Evolutionary conservation across 768 basidiomycete genomes (phyloP), one percentile per base, ranked within the genome.

Genomic region (Candolleomyces eurysporus): DNA sequence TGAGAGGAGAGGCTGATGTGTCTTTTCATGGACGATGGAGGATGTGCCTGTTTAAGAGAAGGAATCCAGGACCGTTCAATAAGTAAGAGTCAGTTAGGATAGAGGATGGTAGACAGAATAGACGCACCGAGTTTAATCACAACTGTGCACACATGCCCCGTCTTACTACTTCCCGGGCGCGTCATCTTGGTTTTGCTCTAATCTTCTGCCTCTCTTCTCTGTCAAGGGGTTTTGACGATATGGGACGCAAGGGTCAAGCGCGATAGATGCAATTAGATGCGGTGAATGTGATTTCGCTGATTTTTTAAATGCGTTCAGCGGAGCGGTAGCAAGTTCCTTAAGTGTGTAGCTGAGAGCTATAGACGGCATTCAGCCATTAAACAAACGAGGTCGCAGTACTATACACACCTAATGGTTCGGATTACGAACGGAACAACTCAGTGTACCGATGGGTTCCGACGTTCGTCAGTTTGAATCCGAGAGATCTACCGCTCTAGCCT

Each of bases 11-110:
- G 96, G 95, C 66, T 94, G 88, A 68, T 96, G 93, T 0, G 96
- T 96, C 56, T 84, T 87, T 73, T 97, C 92, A 74, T 96, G 92
- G 8, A 98, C 92, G 73, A 99, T 98, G 9, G 96, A 98, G 0
- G 97, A 96, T 1, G 95, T 94, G 59, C 97, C 96, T 93, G 63
- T 63, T 57, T 55, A 48, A 39, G 42, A 46, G 61, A 36, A 36
- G 36, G 32, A 57, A 55, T 63, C 9, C 14, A 19, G 21, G 19
- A 51, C 39, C 32, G 40, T 40, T 9, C 31, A 31, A 16, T 26
- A 32, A n/a, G 6, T 6, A 14, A 17, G 30, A 46, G 45, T 26
- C 26, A 4, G 4, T 26, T 26, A 4, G 16, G 45, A 21, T 17
- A 7, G 45, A 46, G 3, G 16, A 17, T 2, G 17, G 14, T 5